These are phyloP conservation scores for Cyclotella distinguenda DNA, from an alignment of 108 stramenopile genomes.

Conservation along the genomic window DNA sequence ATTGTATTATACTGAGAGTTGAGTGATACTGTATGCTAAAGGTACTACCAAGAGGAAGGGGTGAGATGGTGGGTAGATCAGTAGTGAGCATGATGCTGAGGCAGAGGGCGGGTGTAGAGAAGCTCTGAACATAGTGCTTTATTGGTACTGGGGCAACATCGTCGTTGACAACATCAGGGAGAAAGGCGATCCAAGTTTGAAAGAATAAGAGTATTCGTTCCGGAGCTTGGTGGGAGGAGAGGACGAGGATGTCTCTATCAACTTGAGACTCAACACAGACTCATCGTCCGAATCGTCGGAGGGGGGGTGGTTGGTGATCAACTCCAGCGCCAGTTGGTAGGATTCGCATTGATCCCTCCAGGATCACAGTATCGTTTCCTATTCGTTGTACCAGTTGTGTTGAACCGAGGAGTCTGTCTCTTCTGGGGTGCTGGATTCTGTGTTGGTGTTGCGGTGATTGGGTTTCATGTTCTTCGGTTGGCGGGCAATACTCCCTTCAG, in stretches of 20 bases:
- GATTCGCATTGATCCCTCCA: conserved; percentile 51
- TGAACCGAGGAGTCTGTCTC: no score
- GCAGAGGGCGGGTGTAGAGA: no score
- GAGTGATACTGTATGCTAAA: conserved; percentile 6
- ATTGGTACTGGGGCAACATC: no score
- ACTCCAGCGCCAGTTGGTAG: conserved; percentile 62
- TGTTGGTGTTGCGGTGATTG: conserved; percentile 9
- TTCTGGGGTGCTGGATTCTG: conserved; percentile 9
- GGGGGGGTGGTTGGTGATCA: conserved; percentile 56
- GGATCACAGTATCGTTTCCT: conserved; percentile 39
- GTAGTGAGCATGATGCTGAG: no score
- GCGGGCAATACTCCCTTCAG: conserved; percentile 66
- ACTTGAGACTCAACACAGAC: no score
- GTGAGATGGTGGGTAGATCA: conserved; percentile 6
- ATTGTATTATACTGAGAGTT: conserved; percentile 2
- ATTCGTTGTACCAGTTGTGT: conserved; percentile 10
- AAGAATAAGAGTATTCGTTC: no score
- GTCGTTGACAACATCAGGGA: no score
- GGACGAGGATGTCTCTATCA: no score
- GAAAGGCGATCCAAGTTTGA: no score
- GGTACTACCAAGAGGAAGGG: conserved; percentile 17
- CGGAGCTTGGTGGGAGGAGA: no score
- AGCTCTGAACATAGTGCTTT: no score
- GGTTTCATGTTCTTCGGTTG: conserved; percentile 58
- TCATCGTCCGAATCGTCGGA: conserved; percentile 26